Percentiles rank a stretch among this genome's conserved stretches.
Conservation (phyloP, 2,329 filamentous ascomycete species). For the Colletotrichum sp. region DNA sequence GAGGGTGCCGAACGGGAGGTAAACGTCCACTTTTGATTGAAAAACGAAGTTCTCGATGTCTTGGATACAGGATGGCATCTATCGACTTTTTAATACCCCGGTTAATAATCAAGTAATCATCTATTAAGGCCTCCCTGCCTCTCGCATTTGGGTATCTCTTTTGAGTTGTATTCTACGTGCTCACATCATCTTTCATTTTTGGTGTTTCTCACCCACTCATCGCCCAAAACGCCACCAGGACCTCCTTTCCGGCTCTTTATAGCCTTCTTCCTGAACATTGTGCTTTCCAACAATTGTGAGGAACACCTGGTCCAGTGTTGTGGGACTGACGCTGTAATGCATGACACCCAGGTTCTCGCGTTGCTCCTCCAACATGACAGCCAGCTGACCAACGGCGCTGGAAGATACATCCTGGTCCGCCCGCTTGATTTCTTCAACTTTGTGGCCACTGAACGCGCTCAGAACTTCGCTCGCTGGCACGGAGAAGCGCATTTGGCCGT, state of each 20-base stretch:
- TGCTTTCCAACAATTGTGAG: conserved; percentile 82
- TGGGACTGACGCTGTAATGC: conserved; percentile 87
- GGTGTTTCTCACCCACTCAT: neutral
- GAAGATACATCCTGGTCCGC: conserved; percentile 33
- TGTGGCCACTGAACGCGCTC: conserved; percentile 22
- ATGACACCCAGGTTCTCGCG: conserved; percentile 74
- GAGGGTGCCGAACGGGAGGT: neutral
- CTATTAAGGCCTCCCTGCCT: neutral
- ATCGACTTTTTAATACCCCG: neutral
- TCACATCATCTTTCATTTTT: neutral
- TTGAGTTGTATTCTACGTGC: neutral
- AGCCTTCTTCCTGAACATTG: conserved; percentile 77
- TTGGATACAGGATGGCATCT: neutral
- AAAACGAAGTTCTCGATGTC: neutral
- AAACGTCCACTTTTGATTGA: neutral
- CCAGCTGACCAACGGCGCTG: conserved; percentile 70
- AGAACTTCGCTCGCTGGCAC: conserved; percentile 59
- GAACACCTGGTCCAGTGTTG: conserved; percentile 91
- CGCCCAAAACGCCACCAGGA: conserved; percentile 15
- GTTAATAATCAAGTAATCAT: neutral
- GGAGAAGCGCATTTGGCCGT: conserved; percentile 87
- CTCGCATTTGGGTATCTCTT: neutral
- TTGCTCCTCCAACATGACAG: conserved; percentile 75
- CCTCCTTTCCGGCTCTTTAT: conserved; percentile 39
- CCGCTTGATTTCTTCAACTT: conserved; percentile 25